Conservation (phyloP, 805 yeast species). For the Metschnikowia corniflorae region DNA sequence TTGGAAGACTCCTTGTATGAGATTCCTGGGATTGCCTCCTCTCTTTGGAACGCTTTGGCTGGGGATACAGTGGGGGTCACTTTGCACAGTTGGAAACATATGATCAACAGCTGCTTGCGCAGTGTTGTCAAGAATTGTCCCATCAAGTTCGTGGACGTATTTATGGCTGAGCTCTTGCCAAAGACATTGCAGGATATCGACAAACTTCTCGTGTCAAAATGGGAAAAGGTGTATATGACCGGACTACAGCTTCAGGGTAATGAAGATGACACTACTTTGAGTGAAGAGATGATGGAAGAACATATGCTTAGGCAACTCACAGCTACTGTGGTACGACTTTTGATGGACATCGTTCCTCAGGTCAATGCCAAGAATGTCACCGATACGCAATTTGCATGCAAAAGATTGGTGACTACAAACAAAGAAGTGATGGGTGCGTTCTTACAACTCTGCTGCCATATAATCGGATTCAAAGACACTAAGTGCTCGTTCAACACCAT, state of each 20-base stretch:
- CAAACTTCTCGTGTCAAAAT: conserved; percentile 63
- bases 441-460: conserved; percentile 66
- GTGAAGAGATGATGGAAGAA: conserved; percentile 99
- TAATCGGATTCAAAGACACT: conserved; percentile 80
- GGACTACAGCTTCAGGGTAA: conserved; percentile 56
- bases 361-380: conserved; percentile 50
- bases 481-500: conserved; percentile 91
- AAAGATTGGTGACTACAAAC: conserved; percentile 62
- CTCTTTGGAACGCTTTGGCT: conserved; percentile 83
- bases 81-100: conserved; percentile 94
- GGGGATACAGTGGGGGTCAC: conserved; percentile 85
- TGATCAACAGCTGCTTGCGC: conserved; percentile 84
- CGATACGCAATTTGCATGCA: conserved; percentile 61
- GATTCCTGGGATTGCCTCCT: conserved; percentile 72
- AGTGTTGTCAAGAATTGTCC: conserved; percentile 91
- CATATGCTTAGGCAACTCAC: conserved; percentile 90
- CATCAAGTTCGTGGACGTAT: conserved; percentile 55
- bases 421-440: conserved; percentile 73
- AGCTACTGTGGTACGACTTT: conserved; percentile 80
- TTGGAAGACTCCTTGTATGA: conserved; percentile 86
- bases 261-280: conserved; percentile 73
- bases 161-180: conserved; percentile 77
- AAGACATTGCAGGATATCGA: conserved; percentile 71
- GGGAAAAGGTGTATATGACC: conserved; percentile 65
- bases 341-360: conserved; percentile 87